phyloP scores from a whole-genome alignment of 2,329 filamentous ascomycete genomes.

The Cercospora sp. region DNA sequence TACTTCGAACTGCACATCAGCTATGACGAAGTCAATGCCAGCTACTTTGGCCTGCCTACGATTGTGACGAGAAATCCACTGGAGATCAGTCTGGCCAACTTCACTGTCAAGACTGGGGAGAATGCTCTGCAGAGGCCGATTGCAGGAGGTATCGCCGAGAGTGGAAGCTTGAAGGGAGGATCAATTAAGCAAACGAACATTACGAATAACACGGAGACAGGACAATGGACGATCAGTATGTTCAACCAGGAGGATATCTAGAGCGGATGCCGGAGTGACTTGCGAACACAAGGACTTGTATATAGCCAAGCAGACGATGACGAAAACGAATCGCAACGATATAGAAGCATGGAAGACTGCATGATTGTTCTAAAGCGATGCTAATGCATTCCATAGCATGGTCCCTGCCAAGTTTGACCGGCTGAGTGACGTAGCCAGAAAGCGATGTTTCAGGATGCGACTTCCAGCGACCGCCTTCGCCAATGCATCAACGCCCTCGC shows the following conservation, averaged over 20 bases:
- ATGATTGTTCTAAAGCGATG: neutral
- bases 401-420: neutral
- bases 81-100: conserved; percentile 69
- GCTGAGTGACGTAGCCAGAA: conserved; percentile 3
- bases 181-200: conserved; percentile 40
- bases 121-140: conserved; percentile 58
- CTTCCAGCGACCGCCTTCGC: conserved; percentile 3
- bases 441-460: conserved; percentile 10
- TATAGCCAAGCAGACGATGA: neutral
- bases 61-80: conserved; percentile 60
- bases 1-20: conserved; percentile 67
- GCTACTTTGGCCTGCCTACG: conserved; percentile 65
- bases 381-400: conserved; percentile 1
- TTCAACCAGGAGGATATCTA: conserved; percentile 23
- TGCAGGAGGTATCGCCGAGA: conserved; percentile 54
- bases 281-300: neutral
- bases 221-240: conserved; percentile 23
- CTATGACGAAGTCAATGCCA: conserved; percentile 59
- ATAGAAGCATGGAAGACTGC: neutral
- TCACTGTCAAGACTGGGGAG: conserved; percentile 63
- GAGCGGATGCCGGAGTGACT: neutral
- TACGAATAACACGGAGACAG: conserved; percentile 40
- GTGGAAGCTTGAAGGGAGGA: conserved; percentile 57
- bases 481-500: conserved; percentile 4
- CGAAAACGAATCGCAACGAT: neutral